A percentile compares a stretch with the other conserved stretches of the same genome.
phyloP scores from a whole-genome alignment of 495 filamentous ascomycete species.

The Trichoderma asperelloides region DNA sequence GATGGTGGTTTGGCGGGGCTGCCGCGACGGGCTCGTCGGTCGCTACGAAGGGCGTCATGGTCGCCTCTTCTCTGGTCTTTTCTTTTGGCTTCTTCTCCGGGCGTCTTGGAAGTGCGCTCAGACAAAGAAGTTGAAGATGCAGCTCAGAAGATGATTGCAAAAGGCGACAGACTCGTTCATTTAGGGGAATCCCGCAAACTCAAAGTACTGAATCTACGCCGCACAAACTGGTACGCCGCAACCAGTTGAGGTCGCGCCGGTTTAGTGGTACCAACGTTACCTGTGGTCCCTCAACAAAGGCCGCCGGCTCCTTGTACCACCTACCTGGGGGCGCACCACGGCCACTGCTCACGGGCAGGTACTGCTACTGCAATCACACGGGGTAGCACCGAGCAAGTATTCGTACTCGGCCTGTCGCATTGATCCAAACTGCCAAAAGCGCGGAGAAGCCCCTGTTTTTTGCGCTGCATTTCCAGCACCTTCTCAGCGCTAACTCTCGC shows the following conservation, averaged over 20 bases:
- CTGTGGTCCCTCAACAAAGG: neutral
- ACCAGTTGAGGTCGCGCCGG: neutral
- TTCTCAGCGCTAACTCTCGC: slow-evolving; percentile 3
- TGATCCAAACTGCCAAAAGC: neutral
- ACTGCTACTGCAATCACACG: neutral
- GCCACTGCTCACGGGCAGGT: neutral
- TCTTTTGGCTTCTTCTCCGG: neutral
- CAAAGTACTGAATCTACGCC: slow-evolving; percentile 6
- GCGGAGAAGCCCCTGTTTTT: slow-evolving; percentile 5
- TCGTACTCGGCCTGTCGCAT: slow-evolving; percentile 5
- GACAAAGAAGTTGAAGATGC: neutral
- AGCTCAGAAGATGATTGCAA: neutral
- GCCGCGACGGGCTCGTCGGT: neutral
- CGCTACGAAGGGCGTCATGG: neutral
- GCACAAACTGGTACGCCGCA: slow-evolving; percentile 8
- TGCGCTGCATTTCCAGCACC: neutral
- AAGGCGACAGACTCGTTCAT: neutral
- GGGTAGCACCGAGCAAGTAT: neutral
- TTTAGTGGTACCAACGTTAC: no score
- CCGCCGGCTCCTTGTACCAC: neutral
- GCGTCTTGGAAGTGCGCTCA: neutral
- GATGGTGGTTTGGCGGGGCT: slow-evolving; percentile 1
- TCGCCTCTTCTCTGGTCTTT: neutral
- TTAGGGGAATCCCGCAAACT: neutral
- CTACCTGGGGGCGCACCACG: neutral